Evolutionary conservation across 2,329 filamentous ascomycete species (phyloP).

Genomic region (Cercospora brassicicola): DNA sequence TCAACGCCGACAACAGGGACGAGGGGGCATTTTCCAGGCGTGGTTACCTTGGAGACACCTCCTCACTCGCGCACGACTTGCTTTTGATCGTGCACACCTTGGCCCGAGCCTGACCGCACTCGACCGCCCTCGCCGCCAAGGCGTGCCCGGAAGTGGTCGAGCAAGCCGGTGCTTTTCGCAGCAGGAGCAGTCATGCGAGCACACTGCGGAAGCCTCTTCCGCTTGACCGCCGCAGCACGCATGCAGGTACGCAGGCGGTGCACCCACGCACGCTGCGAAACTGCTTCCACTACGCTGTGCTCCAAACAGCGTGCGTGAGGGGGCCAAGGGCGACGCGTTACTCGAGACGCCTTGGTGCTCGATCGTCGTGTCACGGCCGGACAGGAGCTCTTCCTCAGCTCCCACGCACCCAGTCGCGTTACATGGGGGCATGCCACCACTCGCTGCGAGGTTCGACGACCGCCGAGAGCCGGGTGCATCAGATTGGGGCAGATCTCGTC

Average conservation of each 20-base stretch:
- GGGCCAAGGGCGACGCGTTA: not conserved
- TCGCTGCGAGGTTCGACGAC: not conserved
- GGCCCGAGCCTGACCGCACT: not conserved
- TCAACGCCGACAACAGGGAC: not conserved
- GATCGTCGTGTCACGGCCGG: not conserved
- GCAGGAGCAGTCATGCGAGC: not conserved
- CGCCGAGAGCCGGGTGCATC: not conserved
- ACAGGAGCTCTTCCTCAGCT: not conserved
- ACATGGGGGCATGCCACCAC: not conserved
- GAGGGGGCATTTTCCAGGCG: not conserved
- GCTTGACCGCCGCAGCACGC: conserved; percentile 8
- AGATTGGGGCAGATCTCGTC: not conserved
- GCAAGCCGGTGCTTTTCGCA: not conserved
- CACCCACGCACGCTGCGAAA: not conserved
- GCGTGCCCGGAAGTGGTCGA: not conserved
- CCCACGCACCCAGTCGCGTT: not conserved
- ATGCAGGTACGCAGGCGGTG: conserved; percentile 5
- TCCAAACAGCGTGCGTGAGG: not conserved
- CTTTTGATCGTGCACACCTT: not conserved
- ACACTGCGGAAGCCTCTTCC: conserved; percentile 6
- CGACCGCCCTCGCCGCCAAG: not conserved
- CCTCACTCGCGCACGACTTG: not conserved
- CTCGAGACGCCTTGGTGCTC: not conserved
- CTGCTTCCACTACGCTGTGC: not conserved
- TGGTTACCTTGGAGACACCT: conserved; percentile 1